Base-by-base conservation (phyloP, 305 asterid species). In the Plantago rigida region DNA sequence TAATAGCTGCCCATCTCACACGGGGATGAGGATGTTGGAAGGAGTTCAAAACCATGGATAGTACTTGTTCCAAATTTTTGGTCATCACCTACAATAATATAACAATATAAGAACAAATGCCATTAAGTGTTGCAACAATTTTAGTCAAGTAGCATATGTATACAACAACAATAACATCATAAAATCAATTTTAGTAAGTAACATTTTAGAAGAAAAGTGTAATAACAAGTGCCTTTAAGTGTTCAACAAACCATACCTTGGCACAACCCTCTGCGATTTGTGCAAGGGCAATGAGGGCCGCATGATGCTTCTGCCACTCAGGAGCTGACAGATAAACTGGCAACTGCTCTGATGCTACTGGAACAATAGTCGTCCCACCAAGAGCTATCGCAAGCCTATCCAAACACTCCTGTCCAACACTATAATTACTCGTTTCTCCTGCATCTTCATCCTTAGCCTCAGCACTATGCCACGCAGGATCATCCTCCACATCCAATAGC, bases 11-110 rank as follows among this genome's bases (percentile, higher is more conserved):
- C 96, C 96, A 87, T 57, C 96, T 79, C 62, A 83, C 97, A 17
- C 96, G 95, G 22, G 97, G 92, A 61, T 90, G 96, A 69, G 96
- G 92, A 71, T 89, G 92, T 81, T 87, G 95, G 71, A 89, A 87
- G 39, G 94, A 87, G 72, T 72, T 84, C 77, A 90, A 71, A 61
- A 90, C 94, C 97, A 90, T 90, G 72, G 67, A 79, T 57, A 90
- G 84, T 61, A 87, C 87, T 81, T 87, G 96, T 74, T 84, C 92
- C 75, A 90, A 80, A 77, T 77, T 87, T 71, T 79, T 90, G 68
- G 78, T 73, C 96, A 87, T 90, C 67, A 86, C 95, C 97, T 91
- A 60, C 6, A 62, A 49, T 10, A 60, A 28, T 4, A 39, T 4
- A 39, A 22, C 26, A 22, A 22, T 22, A 22, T 22, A 22, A 22